Base-by-base conservation (phyloP, 306 rosid genomes). In the Trifolium fragiferum region DNA sequence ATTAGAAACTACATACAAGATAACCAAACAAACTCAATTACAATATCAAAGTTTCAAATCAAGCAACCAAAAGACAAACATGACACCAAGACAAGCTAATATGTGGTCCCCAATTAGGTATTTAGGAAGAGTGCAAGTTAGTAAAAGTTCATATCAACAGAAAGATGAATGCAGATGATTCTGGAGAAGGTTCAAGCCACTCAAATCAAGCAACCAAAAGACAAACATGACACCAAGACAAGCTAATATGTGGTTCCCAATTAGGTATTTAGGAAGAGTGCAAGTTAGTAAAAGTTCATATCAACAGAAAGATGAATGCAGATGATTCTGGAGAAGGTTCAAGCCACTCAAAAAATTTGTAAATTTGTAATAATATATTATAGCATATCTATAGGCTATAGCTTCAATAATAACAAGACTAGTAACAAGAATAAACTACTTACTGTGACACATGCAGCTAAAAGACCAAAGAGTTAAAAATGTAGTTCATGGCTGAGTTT, bases 11-110 rank as follows among this genome's bases (percentile, higher is more conserved):
- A 30, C 32, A 66, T 33, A 58, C 0, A 63, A 21, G 33, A 74
- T 50, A 64, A 64, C 41, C 61, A 50, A 58, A 69, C 38, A 65
- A 20, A 73, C 68, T n/a, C 4, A 41, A 59, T 23, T 50, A 59
- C 51, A 75, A 75, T 40, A 37, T 59, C 68, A 57, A 30, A 73
- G 69, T 64, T 63, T 62, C 57, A 25, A 72, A 74, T 76, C 37
- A 50, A 58, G 73, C 60, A 41, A 78, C 10, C 76, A 74, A 78
- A 73, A 59, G 19, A 25, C 32, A 70, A 46, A 71, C 57, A 41
- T n/a, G 69, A 76, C 66, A 58, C 33, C 64, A 69, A 59, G 65
- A 40, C 51, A 72, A 60, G 55, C 20, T 10, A 78, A 70, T 50
- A 47, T 37, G 21, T 7, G 20, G 30, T 11, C 44, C 49, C 55